Conservation (phyloP, 2,329 filamentous ascomycete genomes). For the Alternaria triticina region DNA sequence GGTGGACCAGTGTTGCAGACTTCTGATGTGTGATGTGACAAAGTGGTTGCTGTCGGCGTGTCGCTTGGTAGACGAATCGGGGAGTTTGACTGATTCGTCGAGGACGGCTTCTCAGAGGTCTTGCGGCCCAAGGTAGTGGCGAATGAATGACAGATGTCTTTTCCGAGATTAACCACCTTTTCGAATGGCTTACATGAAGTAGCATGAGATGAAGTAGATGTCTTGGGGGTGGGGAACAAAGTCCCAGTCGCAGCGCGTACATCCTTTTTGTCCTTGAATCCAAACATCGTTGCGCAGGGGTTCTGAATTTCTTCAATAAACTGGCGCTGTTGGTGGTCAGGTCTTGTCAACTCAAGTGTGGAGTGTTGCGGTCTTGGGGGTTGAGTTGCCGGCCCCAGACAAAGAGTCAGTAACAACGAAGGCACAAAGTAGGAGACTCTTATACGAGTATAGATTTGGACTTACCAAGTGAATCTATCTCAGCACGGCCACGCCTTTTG, state of each 20-base stretch:
- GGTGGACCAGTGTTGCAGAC: background rate
- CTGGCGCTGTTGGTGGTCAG: background rate
- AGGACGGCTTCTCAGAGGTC: background rate
- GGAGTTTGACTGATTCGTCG: background rate
- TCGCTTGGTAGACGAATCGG: background rate
- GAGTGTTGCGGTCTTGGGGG: background rate
- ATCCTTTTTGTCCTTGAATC: no score
- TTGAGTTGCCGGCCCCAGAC: background rate
- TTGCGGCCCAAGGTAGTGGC: background rate
- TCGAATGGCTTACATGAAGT: background rate
- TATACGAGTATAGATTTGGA: background rate
- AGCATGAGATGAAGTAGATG: no score
- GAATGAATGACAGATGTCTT: background rate
- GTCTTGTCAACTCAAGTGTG: background rate
- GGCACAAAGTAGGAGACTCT: background rate
- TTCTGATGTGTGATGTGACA: background rate
- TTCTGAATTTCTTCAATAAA: no score
- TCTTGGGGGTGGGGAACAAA: no score
- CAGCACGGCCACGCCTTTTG: background rate
- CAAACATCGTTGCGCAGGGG: no score
- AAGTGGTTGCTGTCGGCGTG: background rate
- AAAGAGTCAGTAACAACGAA: background rate
- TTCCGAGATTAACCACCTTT: background rate
- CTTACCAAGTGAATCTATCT: background rate
- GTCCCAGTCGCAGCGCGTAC: no score